Evolutionary conservation across 176 grass and related monocot species (phyloP).

Genomic region (Sorghum bicolor): Sorghum_bicolor_NCBIv3 NC_012871.2:74733001-74733500

Average conservation of each 20-base stretch:
- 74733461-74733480: not conserved
- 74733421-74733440: not conserved
- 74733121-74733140: not conserved
- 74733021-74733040: not conserved
- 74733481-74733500: not conserved
- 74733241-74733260: not conserved
- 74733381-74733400: not conserved
- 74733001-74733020: not conserved
- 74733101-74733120: not conserved
- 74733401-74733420: not conserved
- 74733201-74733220: not conserved
- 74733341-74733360: not conserved
- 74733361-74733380: not conserved
- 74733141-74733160: not conserved
- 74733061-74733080: not conserved
- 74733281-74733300: not conserved
- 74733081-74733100: no score
- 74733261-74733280: not conserved
- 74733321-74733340: not conserved
- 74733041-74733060: not conserved
- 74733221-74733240: not conserved
- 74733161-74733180: not conserved
- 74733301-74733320: not conserved
- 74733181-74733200: not conserved
- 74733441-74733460: not conserved